Percentiles rank a stretch among this genome's conserved stretches.
Evolutionary conservation across 2,329 filamentous ascomycete species (phyloP).

Genomic region (Trichoderma gracile): DNA sequence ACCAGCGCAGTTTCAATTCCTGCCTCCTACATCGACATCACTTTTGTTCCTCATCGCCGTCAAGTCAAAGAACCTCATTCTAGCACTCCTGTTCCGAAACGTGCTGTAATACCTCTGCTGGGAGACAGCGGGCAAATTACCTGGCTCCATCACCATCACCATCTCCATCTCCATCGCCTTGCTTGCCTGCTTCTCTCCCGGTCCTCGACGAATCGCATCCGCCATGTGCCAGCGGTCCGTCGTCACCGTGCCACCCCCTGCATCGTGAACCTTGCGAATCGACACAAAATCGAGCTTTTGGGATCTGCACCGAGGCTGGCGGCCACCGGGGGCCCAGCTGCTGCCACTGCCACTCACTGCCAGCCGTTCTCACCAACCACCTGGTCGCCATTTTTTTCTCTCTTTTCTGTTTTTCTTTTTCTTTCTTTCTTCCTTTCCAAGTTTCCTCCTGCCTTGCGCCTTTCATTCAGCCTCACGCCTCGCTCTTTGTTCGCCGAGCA

Average conservation of each 20-base stretch:
- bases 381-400: not conserved
- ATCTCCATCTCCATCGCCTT: not conserved
- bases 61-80: too few relatives aligned
- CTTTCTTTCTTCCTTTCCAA: not conserved
- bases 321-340: slow-evolving; percentile 6
- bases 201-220: slow-evolving; percentile 20
- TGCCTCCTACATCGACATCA: too few relatives aligned
- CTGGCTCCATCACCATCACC: too few relatives aligned
- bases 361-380: slow-evolving; percentile 16
- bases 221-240: slow-evolving; percentile 20
- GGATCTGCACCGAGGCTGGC: slow-evolving; percentile 17
- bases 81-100: too few relatives aligned
- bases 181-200: not conserved
- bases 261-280: slow-evolving; percentile 25
- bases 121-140: too few relatives aligned
- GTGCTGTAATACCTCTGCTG: too few relatives aligned
- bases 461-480: not conserved
- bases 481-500: not conserved
- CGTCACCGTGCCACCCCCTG: slow-evolving; percentile 23
- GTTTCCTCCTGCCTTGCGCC: not conserved
- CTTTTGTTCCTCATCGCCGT: too few relatives aligned
- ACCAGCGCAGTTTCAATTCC: too few relatives aligned
- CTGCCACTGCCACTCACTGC: not conserved
- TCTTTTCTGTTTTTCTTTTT: not conserved
- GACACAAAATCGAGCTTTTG: not conserved